Percentiles rank a stretch among this genome's conserved stretches.
phyloP scores from a whole-genome alignment of 2,329 filamentous ascomycete genomes.

The Beauveria rudraprayagi region DNA sequence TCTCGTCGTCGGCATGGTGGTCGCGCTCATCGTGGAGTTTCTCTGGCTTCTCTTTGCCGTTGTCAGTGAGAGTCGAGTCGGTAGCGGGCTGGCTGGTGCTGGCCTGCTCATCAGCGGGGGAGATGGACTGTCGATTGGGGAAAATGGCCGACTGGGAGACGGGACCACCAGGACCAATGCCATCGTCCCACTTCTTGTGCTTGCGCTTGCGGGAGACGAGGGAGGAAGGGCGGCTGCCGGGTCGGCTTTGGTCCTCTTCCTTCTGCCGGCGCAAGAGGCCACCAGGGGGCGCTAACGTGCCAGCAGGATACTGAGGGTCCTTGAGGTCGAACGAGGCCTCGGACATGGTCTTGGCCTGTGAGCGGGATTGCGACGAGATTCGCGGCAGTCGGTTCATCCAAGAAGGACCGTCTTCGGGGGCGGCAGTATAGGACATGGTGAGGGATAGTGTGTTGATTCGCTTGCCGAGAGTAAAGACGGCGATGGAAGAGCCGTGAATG shows the following conservation, averaged over 20 bases:
- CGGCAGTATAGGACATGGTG: conserved; percentile 92
- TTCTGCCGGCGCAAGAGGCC: conserved; percentile 76
- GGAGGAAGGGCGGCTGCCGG: conserved; percentile 52
- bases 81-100: conserved; percentile 24
- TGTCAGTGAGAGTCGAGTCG: conserved; percentile 27
- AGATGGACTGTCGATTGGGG: conserved; percentile 43
- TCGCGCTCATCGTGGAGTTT: conserved; percentile 11
- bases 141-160: conserved; percentile 85
- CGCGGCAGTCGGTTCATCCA: conserved; percentile 93
- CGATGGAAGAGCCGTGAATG: conserved; percentile 95
- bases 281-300: conserved; percentile 63
- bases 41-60: conserved; percentile 21
- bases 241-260: conserved; percentile 56
- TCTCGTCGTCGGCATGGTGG: conserved; percentile 13
- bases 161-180: conserved; percentile 74
- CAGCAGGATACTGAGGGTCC: conserved; percentile 54
- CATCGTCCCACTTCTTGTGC: conserved; percentile 60
- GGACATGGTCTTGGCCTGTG: conserved; percentile 77
- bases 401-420: conserved; percentile 75
- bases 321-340: conserved; percentile 62
- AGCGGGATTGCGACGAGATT: conserved; percentile 60
- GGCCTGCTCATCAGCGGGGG: conserved; percentile 18
- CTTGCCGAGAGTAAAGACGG: conserved; percentile 94
- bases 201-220: conserved; percentile 53
- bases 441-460: conserved; percentile 94